These are phyloP conservation scores for Ogataea naganishii DNA, from an alignment of 805 yeast species.

Conservation along the genomic window DNA sequence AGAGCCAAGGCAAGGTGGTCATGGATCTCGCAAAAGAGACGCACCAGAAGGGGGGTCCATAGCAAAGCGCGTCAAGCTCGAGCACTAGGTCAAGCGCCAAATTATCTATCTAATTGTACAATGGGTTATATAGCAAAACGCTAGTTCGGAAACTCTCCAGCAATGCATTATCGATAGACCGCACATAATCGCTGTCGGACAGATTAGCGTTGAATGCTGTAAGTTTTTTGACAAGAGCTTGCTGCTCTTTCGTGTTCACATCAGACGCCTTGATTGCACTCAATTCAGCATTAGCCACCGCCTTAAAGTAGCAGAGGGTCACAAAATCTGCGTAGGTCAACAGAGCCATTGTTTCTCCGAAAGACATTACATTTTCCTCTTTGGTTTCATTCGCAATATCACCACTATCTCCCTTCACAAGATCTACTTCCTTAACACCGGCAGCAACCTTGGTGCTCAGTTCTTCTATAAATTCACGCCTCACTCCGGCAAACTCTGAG, in stretches of 20 bases:
- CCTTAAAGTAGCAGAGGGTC: constrained; percentile 4
- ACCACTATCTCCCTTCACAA: neutral
- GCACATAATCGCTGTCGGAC: constrained; percentile 1
- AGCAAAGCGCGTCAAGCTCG: too few relatives aligned
- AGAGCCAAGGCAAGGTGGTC: too few relatives aligned
- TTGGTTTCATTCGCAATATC: constrained; percentile 1
- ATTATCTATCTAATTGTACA: too few relatives aligned
- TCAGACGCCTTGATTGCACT: neutral
- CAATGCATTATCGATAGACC: constrained; percentile 1
- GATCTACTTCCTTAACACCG: neutral
- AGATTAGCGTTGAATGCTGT: constrained; percentile 1
- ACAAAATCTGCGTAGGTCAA: constrained; percentile 8
- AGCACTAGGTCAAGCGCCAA: too few relatives aligned
- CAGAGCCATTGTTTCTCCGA: constrained; percentile 2
- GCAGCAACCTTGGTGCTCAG: constrained; percentile 5
- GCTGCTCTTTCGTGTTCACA: constrained; percentile 4
- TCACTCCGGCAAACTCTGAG: constrained; percentile 9
- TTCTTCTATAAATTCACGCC: constrained; percentile 7
- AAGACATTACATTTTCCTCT: neutral
- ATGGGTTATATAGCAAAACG: constrained; percentile 10
- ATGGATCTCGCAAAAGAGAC: too few relatives aligned
- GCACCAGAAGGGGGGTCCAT: too few relatives aligned
- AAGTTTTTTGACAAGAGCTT: constrained; percentile 1
- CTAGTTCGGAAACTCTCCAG: constrained; percentile 8
- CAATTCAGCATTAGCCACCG: neutral